A percentile compares a stretch with the other conserved stretches of the same genome.
Conservation (phyloP, 805 yeast genomes). For the Kuraishia capsulata region DNA sequence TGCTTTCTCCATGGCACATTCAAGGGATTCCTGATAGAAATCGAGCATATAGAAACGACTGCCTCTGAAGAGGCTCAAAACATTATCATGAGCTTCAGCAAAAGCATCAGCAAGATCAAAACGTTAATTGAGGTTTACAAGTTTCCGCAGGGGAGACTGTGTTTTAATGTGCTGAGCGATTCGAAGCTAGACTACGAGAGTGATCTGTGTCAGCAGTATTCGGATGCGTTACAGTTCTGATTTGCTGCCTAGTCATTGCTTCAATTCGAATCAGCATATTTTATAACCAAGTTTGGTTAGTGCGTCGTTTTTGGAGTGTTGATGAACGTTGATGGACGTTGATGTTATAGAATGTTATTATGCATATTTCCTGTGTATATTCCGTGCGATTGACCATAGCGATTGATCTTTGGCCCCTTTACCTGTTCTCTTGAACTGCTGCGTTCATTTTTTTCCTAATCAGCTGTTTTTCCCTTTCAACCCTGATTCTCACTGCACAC, state of each 20-base stretch:
- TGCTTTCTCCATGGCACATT: constrained; percentile 67
- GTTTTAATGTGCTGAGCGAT: constrained; percentile 27
- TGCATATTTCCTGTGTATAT: not conserved
- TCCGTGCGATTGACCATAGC: too few relatives aligned
- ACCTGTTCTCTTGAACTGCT: not conserved
- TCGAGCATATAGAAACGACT: constrained; percentile 28
- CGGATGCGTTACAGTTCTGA: constrained; percentile 27
- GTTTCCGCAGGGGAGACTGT: constrained; percentile 25
- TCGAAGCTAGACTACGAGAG: constrained; percentile 25
- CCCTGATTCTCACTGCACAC: constrained; percentile 22
- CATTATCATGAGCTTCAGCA: constrained; percentile 20
- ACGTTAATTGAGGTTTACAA: constrained; percentile 19
- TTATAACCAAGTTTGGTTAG: too few relatives aligned
- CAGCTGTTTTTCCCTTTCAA: constrained; percentile 21
- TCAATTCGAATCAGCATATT: not conserved
- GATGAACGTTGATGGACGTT: not conserved
- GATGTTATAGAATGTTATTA: too few relatives aligned
- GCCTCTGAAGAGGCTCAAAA: constrained; percentile 11
- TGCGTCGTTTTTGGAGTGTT: too few relatives aligned
- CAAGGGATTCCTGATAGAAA: constrained; percentile 59
- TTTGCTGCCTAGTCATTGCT: not conserved
- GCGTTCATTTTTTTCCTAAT: too few relatives aligned
- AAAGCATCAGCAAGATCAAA: constrained; percentile 23
- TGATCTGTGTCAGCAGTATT: constrained; percentile 29
- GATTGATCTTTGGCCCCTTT: too few relatives aligned